A percentile compares a stretch with the other conserved stretches of the same genome.
Conservation (phyloP, 257 asterid species). For the Petunia secreta region DNA sequence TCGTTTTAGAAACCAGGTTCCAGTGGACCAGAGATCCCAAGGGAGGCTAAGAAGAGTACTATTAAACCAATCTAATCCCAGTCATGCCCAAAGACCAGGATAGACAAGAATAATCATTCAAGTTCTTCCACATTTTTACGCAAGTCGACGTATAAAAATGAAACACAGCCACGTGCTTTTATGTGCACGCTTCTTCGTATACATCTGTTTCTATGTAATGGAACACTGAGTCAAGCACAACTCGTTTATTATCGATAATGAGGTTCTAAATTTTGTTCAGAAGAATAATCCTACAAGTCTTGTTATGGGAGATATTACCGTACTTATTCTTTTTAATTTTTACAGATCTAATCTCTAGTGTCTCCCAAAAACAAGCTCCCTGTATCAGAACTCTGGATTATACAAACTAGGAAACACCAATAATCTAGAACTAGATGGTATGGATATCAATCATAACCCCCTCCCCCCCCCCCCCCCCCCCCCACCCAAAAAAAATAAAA, state of each 20-base stretch:
- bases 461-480: too few species aligned
- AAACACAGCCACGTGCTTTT: too few species aligned
- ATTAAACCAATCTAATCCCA: background rate
- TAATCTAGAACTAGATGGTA: background rate
- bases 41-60: background rate
- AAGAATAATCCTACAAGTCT: background rate
- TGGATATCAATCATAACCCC: background rate
- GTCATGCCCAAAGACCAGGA: background rate
- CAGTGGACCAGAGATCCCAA: background rate
- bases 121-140: conserved; percentile 9
- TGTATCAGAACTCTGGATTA: background rate
- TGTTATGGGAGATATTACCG: background rate
- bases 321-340: background rate
- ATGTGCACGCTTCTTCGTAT: background rate
- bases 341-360: background rate
- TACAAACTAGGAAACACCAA: background rate
- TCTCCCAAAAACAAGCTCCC: background rate
- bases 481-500: background rate
- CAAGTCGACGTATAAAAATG: too few species aligned
- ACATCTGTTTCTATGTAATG: background rate
- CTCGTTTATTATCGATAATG: background rate
- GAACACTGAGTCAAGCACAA: background rate
- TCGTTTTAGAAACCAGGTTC: background rate
- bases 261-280: background rate
- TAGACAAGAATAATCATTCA: background rate